Base-by-base conservation (phyloP, 108 stramenopile genomes). In the Stephanodiscus triporus region DNA sequence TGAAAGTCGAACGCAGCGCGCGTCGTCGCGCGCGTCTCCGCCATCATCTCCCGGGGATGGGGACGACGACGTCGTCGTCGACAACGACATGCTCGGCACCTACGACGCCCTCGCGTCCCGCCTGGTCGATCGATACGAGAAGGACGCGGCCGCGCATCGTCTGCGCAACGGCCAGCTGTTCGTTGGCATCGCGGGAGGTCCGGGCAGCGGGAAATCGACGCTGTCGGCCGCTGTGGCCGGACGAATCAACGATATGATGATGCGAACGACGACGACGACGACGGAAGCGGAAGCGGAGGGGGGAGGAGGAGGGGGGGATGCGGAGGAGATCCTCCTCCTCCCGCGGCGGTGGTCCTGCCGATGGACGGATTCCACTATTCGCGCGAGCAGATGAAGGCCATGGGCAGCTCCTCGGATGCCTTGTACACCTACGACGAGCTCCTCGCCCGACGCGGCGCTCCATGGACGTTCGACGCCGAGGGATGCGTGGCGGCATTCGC, bases 331-430 rank as follows among this genome's bases (percentile, higher is more conserved):
- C n/a, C n/a, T n/a, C n/a, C n/a, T n/a, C n/a, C n/a, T n/a, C n/a
- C n/a, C n/a, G n/a, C 63, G 27, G 69, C 82, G 24, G 68, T 86
- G 1, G 87, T 77, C 16, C 13, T 92, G 16, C 88, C 89, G 11
- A 89, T 92, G 88, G 91, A 92, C 59, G 91, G 91, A 13, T 92
- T 82, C 75, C 91, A 92, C 61, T 84, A 71, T 50, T 51, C 86
- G 11, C 71, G 81, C 36, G 40, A 77, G 2, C 43, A 84, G 59
- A 67, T 90, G 10, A 57, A 72, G 64, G 51, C 65, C n/a, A 77
- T 80, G 48, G 82, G 54, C 32, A 38, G 57, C 29, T 67, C 66
- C 14, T 57, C 72, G 9, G 45, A 61, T 29, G 47, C 14, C 7
- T 36, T 19, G 16, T 75, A 61, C 70, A n/a, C n/a, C 14, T 72